Percentiles rank a stretch among this genome's conserved stretches.
phyloP scores from a whole-genome alignment of 2,329 filamentous ascomycete species.

The Leptographium radiaticola region DNA sequence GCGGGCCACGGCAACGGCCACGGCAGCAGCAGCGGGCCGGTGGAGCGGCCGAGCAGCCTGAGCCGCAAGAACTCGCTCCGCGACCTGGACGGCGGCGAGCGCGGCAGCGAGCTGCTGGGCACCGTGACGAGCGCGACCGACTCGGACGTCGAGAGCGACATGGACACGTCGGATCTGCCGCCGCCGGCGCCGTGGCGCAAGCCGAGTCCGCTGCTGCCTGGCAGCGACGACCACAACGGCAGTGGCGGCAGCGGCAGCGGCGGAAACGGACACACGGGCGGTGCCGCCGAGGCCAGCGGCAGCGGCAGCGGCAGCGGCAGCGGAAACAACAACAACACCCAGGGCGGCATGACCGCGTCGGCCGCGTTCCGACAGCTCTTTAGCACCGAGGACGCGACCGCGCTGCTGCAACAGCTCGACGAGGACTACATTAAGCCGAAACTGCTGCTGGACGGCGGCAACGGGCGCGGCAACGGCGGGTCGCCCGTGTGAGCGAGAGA shows the following conservation, averaged over 20 bases:
- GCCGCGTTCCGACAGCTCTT: slow-evolving; percentile 72
- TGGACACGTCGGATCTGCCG: slow-evolving; percentile 53
- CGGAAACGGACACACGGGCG: too few species aligned
- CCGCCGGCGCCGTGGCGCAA: slow-evolving; percentile 38
- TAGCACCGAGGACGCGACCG: slow-evolving; percentile 75
- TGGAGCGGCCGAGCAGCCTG: slow-evolving; percentile 30
- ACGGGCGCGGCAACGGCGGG: slow-evolving; percentile 11
- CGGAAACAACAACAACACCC: too few species aligned
- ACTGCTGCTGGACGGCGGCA: slow-evolving; percentile 15
- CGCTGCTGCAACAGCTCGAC: slow-evolving; percentile 82
- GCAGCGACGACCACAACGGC: background rate
- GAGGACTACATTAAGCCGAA: slow-evolving; percentile 39
- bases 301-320: background rate
- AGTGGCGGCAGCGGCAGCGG: slow-evolving; percentile 16
- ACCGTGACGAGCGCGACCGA: slow-evolving; percentile 33
- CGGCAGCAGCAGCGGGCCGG: background rate
- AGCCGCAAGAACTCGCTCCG: slow-evolving; percentile 37
- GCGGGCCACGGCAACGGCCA: slow-evolving; percentile 12
- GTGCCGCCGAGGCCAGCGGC: slow-evolving; percentile 8
- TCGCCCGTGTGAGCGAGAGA: slow-evolving; percentile 4
- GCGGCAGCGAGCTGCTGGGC: slow-evolving; percentile 44
- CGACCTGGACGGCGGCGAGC: slow-evolving; percentile 32
- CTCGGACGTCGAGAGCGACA: slow-evolving; percentile 49
- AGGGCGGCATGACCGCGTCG: slow-evolving; percentile 48
- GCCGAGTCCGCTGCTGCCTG: slow-evolving; percentile 24